Percentiles rank a stretch among this genome's conserved stretches.
Evolutionary conservation across 768 basidiomycete species (phyloP).

Genomic region (Auricularia sp.): DNA sequence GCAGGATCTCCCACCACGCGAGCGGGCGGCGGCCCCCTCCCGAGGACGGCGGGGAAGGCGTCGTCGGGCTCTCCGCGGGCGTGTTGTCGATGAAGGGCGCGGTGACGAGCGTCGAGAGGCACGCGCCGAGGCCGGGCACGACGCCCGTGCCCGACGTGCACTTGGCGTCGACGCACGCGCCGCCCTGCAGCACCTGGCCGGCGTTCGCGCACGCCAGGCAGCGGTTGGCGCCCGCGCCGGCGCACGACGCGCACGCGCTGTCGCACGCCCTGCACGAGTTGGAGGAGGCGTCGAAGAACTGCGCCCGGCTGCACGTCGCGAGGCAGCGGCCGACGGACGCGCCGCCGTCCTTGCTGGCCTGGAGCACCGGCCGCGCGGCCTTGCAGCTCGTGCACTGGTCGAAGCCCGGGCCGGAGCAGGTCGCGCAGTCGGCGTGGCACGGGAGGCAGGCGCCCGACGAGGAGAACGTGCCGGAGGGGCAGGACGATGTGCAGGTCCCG

Average conservation of each 20-base stretch:
- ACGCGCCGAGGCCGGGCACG: constrained; percentile 63
- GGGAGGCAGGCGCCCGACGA: constrained; percentile 55
- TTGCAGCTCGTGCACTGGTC: constrained; percentile 71
- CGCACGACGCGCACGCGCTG: constrained; percentile 68
- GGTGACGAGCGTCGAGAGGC: constrained; percentile 63
- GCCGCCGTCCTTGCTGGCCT: constrained; percentile 9
- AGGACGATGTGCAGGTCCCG: constrained; percentile 67
- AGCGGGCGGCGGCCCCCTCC: constrained; percentile 44
- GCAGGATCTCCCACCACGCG: constrained; percentile 76
- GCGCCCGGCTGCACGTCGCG: constrained; percentile 58
- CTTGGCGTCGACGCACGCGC: constrained; percentile 51
- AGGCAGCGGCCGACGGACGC: constrained; percentile 56
- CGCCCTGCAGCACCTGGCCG: constrained; percentile 49
- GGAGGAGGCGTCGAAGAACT: constrained; percentile 61
- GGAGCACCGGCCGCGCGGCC: constrained; percentile 55
- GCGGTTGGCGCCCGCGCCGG: constrained; percentile 50
- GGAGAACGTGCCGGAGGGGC: constrained; percentile 61
- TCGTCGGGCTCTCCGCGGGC: constrained; percentile 34
- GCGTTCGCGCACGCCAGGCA: constrained; percentile 69
- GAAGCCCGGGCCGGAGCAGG: constrained; percentile 70
- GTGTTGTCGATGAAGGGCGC: constrained; percentile 15
- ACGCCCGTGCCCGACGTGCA: constrained; percentile 48
- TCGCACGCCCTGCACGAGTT: constrained; percentile 64
- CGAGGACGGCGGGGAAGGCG: constrained; percentile 28
- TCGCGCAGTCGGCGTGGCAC: constrained; percentile 81